Conservation (phyloP, 2,329 filamentous ascomycete genomes). For the Tolypocladium sp. region DNA sequence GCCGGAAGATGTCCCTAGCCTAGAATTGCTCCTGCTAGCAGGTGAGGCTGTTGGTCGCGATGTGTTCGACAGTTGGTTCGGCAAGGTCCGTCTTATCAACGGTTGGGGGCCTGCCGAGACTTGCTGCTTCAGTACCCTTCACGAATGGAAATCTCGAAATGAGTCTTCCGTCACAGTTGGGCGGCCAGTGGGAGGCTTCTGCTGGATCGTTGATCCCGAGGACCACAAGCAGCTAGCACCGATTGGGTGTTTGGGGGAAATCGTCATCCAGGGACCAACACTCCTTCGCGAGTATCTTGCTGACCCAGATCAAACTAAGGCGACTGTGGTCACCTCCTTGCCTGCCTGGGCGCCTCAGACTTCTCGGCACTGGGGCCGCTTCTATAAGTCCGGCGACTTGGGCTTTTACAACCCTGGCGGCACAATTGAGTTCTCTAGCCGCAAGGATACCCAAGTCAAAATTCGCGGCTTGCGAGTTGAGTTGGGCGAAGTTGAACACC, state of each 20-base stretch:
- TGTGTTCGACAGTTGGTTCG: background rate
- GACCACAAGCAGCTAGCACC: background rate
- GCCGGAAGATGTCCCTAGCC: background rate
- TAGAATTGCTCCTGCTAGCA: slow-evolving; percentile 1
- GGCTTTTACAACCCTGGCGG: slow-evolving; percentile 19
- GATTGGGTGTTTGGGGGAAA: background rate
- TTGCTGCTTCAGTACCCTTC: background rate
- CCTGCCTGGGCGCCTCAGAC: too few relatives aligned
- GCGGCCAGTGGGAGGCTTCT: background rate
- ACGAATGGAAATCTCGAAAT: background rate
- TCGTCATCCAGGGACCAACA: background rate
- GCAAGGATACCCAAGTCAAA: slow-evolving; percentile 16
- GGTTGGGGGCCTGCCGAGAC: background rate
- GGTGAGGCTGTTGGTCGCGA: slow-evolving; percentile 3
- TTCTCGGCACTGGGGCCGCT: background rate
- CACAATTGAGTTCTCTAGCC: slow-evolving; percentile 9
- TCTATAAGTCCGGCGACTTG: slow-evolving; percentile 10
- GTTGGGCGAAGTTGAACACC: background rate
- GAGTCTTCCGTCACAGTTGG: background rate
- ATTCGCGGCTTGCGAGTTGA: slow-evolving; percentile 13
- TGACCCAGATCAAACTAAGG: background rate
- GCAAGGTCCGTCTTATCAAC: background rate
- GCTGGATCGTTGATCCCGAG: background rate
- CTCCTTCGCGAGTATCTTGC: background rate
- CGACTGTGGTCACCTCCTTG: background rate